Base-by-base conservation (phyloP, 208 protist species). In the Leishmania tarentolae region DNA sequence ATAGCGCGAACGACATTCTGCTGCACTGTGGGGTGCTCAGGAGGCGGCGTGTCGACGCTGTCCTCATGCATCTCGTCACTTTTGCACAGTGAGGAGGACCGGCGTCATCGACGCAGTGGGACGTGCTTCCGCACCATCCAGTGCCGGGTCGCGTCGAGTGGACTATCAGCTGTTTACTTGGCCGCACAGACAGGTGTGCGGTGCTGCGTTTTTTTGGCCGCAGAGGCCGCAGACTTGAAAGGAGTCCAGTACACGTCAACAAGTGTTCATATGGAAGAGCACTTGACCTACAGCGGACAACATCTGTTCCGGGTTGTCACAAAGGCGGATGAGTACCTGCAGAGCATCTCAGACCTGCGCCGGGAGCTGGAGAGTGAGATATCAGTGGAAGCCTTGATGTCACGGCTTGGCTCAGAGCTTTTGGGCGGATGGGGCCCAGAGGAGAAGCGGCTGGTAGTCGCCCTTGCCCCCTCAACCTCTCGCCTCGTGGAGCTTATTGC, bases 261-360 rank as follows among this genome's bases (percentile, higher is more conserved):
- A 66, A 78, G 66, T 53, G 65, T 84, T 56, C 86, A 63, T 8
- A 73, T 91, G 7, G 79, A 86, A 40, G 86, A 86, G 57, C 75
- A 69, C 40, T 47, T 87, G 59, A 70, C 66, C 40, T 72, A 76
- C 50, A 37, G 24, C 0, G 63, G 63, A 4, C 88, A 94, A 69
- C 80, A 84, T 37, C 53, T 90, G 63, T 76, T 88, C 65, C 79
- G 78, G 4, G 81, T 92, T n/a, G 63, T 91, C 56, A 90, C 90
- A 7, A 94, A 94, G 73, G 80, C 79, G 1, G 90, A 94, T 71
- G 90, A 94, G 72, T 80, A 86, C 11, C 46, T 92, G n/a, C 70
- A 56, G 7, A 44, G 44, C 31, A 7, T 28, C 6, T 44, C 44
- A 31, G 4, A 31, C 68, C 46, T 63, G 56, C 53, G 42, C 50